Base-by-base conservation (phyloP, 106 monocot genomes). In the Dendrobium nobile region DNA sequence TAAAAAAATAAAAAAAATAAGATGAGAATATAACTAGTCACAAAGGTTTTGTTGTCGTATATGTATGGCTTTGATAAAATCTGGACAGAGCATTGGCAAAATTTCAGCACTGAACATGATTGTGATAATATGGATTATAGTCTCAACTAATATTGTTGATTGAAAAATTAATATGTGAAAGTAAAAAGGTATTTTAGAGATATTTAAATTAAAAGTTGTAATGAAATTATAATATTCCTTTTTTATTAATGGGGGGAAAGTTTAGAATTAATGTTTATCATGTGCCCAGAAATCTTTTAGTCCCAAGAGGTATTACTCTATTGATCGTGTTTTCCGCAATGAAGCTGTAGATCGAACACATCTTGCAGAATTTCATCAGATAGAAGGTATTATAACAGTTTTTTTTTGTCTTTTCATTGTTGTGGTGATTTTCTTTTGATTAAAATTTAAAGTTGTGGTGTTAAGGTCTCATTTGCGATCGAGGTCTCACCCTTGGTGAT, bases 311-410 rank as follows among this genome's bases (percentile, higher is more conserved):
- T 98, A 94, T 73, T 98, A 88, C 81, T 98, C 98, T 4, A 98
- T 98, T 43, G 98, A 98, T 75, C 94, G 95, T 81, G 98, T 98
- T 83, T 98, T 98, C 77, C 89, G 98, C 28, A 98, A 98, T 80
- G 98, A 98, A 78, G 98, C 98, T 44, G 98, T 98, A 55, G 98
- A 98, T 78, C 81, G 95, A 81, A 98, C 98, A 45, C 98, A 98
- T 85, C 95, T 98, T 83, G 98, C 98, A 4, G 95, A 98, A 80
- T 98, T 95, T 61, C 92, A 98, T 82, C 98, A 98, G 79, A 98
- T 98, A 64, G 98, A 98, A 89, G 98, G 98, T 91, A 79, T 54
- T 16, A 24, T 20, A 4, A 7, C 13, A 51, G 47, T 44, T 48
- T 9, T 48, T 9, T 79, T 7, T 16, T 20, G 4, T 73, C 19